Percentiles rank a stretch among this genome's conserved stretches.
Conservation (phyloP, 352 stramenopile genomes). For the Pythium utonaiense region DNA sequence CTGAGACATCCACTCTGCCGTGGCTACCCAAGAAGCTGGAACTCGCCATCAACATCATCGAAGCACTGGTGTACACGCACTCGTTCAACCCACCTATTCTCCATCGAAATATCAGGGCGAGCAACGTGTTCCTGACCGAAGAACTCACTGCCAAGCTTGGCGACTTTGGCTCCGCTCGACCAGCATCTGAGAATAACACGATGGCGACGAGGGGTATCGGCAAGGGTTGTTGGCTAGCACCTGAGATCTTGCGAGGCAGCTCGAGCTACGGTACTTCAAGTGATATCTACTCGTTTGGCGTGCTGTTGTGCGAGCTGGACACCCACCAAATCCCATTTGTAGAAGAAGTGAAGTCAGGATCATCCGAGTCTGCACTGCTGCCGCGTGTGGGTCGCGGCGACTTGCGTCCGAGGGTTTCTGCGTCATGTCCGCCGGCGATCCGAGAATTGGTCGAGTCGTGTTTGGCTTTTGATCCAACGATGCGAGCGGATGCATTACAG, state of each 20-base stretch:
- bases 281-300: background rate
- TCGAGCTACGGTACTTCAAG: background rate
- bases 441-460: background rate
- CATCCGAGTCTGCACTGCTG: no score
- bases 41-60: conserved; percentile 4
- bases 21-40: background rate
- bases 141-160: no score
- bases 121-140: no score
- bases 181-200: no score
- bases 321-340: background rate
- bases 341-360: no score
- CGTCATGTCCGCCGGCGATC: background rate
- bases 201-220: no score
- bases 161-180: no score
- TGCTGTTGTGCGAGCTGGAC: background rate
- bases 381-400: no score
- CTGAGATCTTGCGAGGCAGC: no score
- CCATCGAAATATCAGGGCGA: conserved; percentile 3
- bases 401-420: no score
- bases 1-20: no score
- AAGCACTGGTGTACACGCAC: conserved; percentile 13
- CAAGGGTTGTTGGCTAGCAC: no score
- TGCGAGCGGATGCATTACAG: background rate
- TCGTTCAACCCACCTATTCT: conserved; percentile 2
- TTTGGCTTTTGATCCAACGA: background rate